Conservation (phyloP, 768 basidiomycete species). For the Artomyces pyxidatus region DNA sequence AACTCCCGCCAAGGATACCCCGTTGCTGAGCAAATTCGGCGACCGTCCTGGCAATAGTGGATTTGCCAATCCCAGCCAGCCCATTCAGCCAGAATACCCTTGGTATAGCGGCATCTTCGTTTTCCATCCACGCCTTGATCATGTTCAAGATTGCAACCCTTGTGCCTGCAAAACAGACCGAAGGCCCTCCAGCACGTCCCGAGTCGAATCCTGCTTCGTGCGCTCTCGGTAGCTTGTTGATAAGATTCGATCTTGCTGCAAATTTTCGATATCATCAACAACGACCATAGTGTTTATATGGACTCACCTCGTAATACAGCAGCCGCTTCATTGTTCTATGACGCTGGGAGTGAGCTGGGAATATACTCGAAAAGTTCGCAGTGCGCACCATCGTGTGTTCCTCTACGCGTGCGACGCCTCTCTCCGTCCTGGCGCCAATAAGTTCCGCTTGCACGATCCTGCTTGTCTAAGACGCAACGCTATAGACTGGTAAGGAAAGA, state of each 20-base stretch:
- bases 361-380: too few species aligned
- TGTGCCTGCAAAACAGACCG: background rate
- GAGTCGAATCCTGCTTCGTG: background rate
- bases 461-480: background rate
- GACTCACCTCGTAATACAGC: background rate
- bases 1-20: background rate
- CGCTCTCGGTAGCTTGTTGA: background rate
- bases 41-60: background rate
- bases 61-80: background rate
- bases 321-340: background rate
- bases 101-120: background rate
- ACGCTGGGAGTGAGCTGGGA: too few species aligned
- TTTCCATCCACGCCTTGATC: background rate
- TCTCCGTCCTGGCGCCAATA: background rate
- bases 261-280: background rate
- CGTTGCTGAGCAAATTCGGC: background rate
- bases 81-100: background rate
- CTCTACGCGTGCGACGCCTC: background rate
- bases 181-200: background rate
- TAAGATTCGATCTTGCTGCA: background rate
- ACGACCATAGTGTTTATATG: background rate
- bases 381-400: too few species aligned
- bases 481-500: background rate
- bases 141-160: background rate
- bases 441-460: background rate